Base-by-base conservation (phyloP, 176 grass and related monocot species). In the Lolium multiflorum region DNA sequence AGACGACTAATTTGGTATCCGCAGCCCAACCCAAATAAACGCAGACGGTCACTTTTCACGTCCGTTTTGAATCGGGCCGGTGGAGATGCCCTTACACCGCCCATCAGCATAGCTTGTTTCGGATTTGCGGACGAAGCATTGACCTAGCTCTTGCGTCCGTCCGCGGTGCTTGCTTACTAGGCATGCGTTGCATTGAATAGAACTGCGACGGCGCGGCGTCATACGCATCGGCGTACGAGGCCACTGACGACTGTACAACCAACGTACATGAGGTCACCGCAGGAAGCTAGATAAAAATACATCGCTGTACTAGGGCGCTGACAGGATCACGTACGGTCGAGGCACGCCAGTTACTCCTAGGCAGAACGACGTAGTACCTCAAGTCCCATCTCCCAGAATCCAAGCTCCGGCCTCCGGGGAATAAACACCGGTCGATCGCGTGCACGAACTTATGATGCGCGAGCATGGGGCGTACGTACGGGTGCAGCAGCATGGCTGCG, bases 141-240 rank as follows among this genome's bases (percentile, higher is more conserved):
- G n/a, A n/a, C n/a, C n/a, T n/a, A n/a, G n/a, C n/a, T n/a, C n/a
- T n/a, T n/a, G n/a, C n/a, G n/a, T n/a, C n/a, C n/a, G n/a, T n/a
- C n/a, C n/a, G n/a, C n/a, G n/a, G n/a, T n/a, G n/a, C n/a, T n/a
- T n/a, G n/a, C n/a, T n/a, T n/a, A n/a, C n/a, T n/a, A n/a, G n/a
- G n/a, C n/a, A n/a, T n/a, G n/a, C n/a, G n/a, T n/a, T n/a, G n/a
- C 58, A 80, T 80, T 89, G 76, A 75, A 85, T 39, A 24, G 76
- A 57, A 56, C 49, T 68, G 82, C 67, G 17, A 9, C 68, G 22
- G 57, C 11, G 76, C 82, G 80, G 57, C 67, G 52, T 84, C 3
- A 58, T 84, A 50, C 24, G 77, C 82, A 47, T 41, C 5, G n/a
- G 28, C 24, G 20, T 21, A 1, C 82, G 87, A 88, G 62, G 63